A percentile compares a stretch with the other conserved stretches of the same genome.
phyloP scores from a whole-genome alignment of 2,329 filamentous ascomycete species.

The Colletotrichum viniferum region DNA sequence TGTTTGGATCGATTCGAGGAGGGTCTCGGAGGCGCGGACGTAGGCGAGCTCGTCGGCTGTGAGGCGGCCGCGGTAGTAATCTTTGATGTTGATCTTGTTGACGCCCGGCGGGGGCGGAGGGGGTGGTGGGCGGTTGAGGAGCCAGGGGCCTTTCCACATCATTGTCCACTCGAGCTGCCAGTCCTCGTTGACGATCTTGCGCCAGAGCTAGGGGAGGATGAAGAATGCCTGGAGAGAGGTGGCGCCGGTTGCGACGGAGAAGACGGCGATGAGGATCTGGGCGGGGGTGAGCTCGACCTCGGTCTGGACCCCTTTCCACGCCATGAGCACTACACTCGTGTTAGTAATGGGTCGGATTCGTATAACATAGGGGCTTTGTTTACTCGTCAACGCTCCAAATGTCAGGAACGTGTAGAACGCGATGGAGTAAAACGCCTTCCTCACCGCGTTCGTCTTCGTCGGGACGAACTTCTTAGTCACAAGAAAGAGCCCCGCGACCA shows the following conservation, averaged over 20 bases:
- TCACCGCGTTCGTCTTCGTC: constrained; percentile 30
- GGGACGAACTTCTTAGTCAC: constrained; percentile 38
- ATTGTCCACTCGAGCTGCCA: constrained; percentile 55
- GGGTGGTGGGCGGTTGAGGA: constrained; percentile 42
- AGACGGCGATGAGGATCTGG: constrained; percentile 37
- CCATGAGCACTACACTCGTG: constrained; percentile 51
- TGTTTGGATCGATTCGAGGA: constrained; percentile 37
- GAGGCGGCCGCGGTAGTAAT: constrained; percentile 55
- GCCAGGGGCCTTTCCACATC: constrained; percentile 49
- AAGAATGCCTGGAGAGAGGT: constrained; percentile 48
- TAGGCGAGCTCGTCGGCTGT: constrained; percentile 49
- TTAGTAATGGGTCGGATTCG: too few relatives aligned
- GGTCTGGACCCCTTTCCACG: constrained; percentile 42
- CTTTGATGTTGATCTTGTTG: constrained; percentile 46
- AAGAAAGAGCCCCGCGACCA: constrained; percentile 37
- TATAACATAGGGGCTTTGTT: too few relatives aligned
- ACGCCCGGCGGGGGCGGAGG: constrained; percentile 41
- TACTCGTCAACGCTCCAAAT: constrained; percentile 37
- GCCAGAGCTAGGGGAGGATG: constrained; percentile 57
- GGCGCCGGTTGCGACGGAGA: constrained; percentile 47
- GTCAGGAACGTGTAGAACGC: constrained; percentile 43
- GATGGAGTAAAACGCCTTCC: constrained; percentile 35
- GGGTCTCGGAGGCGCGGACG: constrained; percentile 36
- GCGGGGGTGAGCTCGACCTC: constrained; percentile 25
- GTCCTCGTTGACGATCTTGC: constrained; percentile 54